phyloP scores from a whole-genome alignment of 2,329 filamentous ascomycete species.

The Aureobasidium namibiae region DNA sequence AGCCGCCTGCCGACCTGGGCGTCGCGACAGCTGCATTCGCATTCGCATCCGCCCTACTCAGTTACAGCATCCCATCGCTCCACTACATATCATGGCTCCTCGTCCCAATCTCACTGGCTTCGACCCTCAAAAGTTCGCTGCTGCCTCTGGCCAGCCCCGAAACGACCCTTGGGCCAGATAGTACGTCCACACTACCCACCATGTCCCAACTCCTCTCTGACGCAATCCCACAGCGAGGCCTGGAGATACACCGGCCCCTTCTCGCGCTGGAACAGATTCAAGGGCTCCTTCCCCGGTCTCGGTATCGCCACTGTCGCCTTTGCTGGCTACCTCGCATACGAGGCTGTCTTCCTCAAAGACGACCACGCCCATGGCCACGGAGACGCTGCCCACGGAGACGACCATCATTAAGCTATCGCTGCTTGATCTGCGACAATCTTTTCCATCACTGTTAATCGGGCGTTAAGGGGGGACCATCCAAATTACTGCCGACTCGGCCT shows the following conservation, averaged over 20 bases:
- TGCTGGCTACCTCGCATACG: conserved; percentile 78
- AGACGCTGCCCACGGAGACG: conserved; percentile 16
- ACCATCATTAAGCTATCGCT: conserved; percentile 16
- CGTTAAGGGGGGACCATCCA: conserved; percentile 3
- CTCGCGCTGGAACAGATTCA: conserved; percentile 83
- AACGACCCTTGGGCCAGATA: conserved; percentile 56
- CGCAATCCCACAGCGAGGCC: conserved; percentile 58
- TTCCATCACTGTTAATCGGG: background rate
- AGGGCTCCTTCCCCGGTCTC: conserved; percentile 75
- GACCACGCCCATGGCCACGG: conserved; percentile 29
- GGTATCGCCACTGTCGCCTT: conserved; percentile 91
- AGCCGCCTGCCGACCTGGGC: background rate
- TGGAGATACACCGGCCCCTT: conserved; percentile 92
- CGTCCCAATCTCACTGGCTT: conserved; percentile 83
- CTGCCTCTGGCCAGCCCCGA: conserved; percentile 54
- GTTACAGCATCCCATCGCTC: background rate
- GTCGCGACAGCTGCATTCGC: background rate
- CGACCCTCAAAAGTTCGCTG: conserved; percentile 72
- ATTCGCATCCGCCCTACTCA: background rate
- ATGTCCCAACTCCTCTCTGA: background rate
- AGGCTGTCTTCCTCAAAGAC: conserved; percentile 77
- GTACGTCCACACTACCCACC: conserved; percentile 34
- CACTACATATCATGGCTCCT: conserved; percentile 36
- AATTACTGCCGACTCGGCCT: background rate
- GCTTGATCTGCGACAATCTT: background rate